phyloP scores from a whole-genome alignment of 2,329 filamentous ascomycete genomes.

The Phialocephala subalpina region DNA sequence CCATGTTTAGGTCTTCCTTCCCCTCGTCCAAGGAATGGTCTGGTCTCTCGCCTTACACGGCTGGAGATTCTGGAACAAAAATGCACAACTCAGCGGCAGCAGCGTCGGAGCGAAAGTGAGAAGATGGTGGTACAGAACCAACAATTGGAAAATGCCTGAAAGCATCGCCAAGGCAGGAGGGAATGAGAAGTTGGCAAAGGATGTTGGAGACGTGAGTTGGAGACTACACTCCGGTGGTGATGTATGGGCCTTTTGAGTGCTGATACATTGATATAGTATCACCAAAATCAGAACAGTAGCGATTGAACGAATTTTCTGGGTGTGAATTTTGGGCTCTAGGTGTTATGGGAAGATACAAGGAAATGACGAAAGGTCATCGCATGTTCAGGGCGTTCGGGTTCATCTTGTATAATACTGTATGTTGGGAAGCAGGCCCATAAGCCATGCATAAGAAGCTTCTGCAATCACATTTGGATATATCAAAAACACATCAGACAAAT shows the following conservation, averaged over 20 bases:
- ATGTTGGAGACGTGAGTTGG: conserved; percentile 51
- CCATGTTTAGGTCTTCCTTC: conserved; percentile 75
- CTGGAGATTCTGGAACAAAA: conserved; percentile 90
- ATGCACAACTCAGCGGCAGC: conserved; percentile 77
- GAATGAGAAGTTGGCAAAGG: conserved; percentile 45
- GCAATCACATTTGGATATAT: neutral
- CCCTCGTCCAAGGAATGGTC: conserved; percentile 85
- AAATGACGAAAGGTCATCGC: neutral
- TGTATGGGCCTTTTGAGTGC: conserved; percentile 34
- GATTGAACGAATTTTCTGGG: conserved; percentile 2
- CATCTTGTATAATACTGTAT: conserved; percentile 2
- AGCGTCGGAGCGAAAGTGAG: conserved; percentile 79
- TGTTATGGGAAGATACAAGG: neutral
- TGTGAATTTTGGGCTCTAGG: neutral
- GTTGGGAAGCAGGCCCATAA: neutral
- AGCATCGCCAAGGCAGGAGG: conserved; percentile 31
- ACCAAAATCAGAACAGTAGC: conserved; percentile 38
- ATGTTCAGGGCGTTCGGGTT: conserved; percentile 9
- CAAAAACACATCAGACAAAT: neutral
- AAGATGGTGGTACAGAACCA: conserved; percentile 95
- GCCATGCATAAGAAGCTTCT: neutral
- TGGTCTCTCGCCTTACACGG: conserved; percentile 87
- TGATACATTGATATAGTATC: conserved; percentile 41
- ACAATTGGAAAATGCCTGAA: conserved; percentile 81
- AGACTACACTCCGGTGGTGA: conserved; percentile 30